A percentile compares a stretch with the other conserved stretches of the same genome.
phyloP scores from a whole-genome alignment of 768 basidiomycete genomes.

The Lactarius quietus region DNA sequence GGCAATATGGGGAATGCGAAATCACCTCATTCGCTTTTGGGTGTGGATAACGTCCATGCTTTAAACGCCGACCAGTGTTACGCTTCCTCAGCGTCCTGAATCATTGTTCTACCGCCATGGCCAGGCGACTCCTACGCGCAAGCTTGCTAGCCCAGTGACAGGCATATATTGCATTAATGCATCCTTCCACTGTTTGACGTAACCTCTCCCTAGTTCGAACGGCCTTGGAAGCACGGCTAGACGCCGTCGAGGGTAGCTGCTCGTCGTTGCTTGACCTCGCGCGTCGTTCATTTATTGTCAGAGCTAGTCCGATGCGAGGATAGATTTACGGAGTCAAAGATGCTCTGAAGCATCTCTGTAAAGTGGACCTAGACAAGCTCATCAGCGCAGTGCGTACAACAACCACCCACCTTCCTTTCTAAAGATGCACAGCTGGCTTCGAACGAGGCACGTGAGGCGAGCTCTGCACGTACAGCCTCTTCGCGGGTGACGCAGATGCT shows the following conservation, averaged over 20 bases:
- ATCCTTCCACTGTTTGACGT: background rate
- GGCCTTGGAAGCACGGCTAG: slow-evolving; percentile 76
- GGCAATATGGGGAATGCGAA: slow-evolving; percentile 66
- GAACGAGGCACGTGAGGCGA: slow-evolving; percentile 53
- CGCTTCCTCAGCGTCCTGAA: slow-evolving; percentile 55
- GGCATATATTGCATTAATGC: slow-evolving; percentile 38
- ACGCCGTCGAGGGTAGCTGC: slow-evolving; percentile 72
- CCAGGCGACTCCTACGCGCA: slow-evolving; percentile 68
- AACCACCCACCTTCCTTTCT: background rate
- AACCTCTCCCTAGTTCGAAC: slow-evolving; percentile 42
- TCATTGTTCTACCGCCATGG: slow-evolving; percentile 89
- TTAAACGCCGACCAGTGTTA: background rate
- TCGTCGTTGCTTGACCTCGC: background rate
- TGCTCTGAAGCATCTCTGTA: slow-evolving; percentile 67
- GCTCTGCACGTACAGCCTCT: slow-evolving; percentile 59
- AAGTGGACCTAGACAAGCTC: slow-evolving; percentile 86
- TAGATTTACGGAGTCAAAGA: slow-evolving; percentile 63
- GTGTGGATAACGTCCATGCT: slow-evolving; percentile 38
- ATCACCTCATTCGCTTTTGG: slow-evolving; percentile 72
- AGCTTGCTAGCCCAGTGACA: slow-evolving; percentile 78
- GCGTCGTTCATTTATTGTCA: slow-evolving; percentile 31
- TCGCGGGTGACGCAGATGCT: slow-evolving; percentile 76
- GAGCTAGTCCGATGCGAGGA: slow-evolving; percentile 79
- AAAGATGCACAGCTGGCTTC: slow-evolving; percentile 54
- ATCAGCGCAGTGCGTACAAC: slow-evolving; percentile 54